These are phyloP conservation scores for Xanthoceras sorbifolium DNA, from an alignment of 345 rosid genomes.

Conservation along the genomic window DNA sequence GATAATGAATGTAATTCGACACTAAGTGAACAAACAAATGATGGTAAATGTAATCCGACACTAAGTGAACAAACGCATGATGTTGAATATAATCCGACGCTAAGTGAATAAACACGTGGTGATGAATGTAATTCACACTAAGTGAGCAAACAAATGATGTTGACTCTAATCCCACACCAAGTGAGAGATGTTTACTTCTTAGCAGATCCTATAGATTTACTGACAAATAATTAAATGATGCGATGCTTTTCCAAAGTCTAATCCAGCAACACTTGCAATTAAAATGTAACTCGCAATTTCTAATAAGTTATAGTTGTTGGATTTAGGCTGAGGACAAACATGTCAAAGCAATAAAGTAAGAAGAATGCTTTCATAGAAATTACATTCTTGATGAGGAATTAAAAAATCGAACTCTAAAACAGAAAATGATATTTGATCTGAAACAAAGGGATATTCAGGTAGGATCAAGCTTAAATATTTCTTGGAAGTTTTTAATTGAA, in stretches of 20 bases:
- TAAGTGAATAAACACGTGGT: too few relatives aligned
- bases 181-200: too few relatives aligned
- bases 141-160: too few relatives aligned
- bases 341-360: slow-evolving; percentile 46
- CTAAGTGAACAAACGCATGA: too few relatives aligned
- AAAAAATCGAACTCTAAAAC: slow-evolving; percentile 47
- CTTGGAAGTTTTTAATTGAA: not conserved
- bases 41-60: too few relatives aligned
- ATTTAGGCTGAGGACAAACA: slow-evolving; percentile 62
- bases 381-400: slow-evolving; percentile 48
- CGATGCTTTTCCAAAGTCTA: not conserved
- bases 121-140: too few relatives aligned
- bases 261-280: not conserved
- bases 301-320: slow-evolving; percentile 4
- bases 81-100: too few relatives aligned
- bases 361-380: slow-evolving; percentile 42
- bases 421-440: slow-evolving; percentile 61
- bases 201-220: slow-evolving; percentile 1
- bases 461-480: slow-evolving; percentile 7
- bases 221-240: not conserved
- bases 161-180: too few relatives aligned
- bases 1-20: too few relatives aligned
- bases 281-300: too few relatives aligned
- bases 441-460: slow-evolving; percentile 79
- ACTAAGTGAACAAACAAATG: too few relatives aligned